Conservation (phyloP, 257 asterid species). For the Gentiana dahurica region DNA sequence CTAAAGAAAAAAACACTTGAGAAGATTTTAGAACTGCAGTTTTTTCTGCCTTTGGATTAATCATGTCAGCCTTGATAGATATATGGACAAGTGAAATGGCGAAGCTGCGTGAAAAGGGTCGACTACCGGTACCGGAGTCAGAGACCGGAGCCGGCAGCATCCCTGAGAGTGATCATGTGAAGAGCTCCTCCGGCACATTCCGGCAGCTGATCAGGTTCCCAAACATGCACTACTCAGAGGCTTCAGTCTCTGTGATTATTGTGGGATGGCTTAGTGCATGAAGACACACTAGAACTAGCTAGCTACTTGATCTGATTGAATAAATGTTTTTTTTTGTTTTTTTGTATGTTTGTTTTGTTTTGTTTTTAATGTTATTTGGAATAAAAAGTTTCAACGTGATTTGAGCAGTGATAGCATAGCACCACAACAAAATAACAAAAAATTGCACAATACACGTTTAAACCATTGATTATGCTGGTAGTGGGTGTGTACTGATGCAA, state of each 20-base stretch:
- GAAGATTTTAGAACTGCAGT: neutral
- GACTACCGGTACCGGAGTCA: slow-evolving; percentile 1
- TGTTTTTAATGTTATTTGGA: no score
- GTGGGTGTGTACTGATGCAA: no score
- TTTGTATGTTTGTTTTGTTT: no score
- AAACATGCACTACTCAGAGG: slow-evolving; percentile 28
- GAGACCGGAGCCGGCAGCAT: slow-evolving; percentile 9
- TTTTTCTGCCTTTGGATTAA: neutral
- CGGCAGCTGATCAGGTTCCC: slow-evolving; percentile 15
- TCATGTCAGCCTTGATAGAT: slow-evolving; percentile 43
- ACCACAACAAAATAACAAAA: no score
- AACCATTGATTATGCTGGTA: no score
- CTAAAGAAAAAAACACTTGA: slow-evolving; percentile 1
- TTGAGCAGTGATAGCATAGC: no score
- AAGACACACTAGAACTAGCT: neutral
- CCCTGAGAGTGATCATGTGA: slow-evolving; percentile 8
- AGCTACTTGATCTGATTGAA: no score
- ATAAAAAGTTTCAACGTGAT: no score
- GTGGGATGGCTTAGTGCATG: slow-evolving; percentile 28
- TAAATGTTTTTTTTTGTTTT: no score
- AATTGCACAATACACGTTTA: no score
- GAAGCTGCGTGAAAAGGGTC: slow-evolving; percentile 25
- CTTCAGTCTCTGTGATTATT: slow-evolving; percentile 32
- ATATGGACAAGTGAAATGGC: slow-evolving; percentile 40
- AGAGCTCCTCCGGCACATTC: slow-evolving; percentile 16